These are phyloP conservation scores for Tolypocladium pustulatum DNA, from an alignment of 2,329 filamentous ascomycete species.

Conservation along the genomic window DNA sequence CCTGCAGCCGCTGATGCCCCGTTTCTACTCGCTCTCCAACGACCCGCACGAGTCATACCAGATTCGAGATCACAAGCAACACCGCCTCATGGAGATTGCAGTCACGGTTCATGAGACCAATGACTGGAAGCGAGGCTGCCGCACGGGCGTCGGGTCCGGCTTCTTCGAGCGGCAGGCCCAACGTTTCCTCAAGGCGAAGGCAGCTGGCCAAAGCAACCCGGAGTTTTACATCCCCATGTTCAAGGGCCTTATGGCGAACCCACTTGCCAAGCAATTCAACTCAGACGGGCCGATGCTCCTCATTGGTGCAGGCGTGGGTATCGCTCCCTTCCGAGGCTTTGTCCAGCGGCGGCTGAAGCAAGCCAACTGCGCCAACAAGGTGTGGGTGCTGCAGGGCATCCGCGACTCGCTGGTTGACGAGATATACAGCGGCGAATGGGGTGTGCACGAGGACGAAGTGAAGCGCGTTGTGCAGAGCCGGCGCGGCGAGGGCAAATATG, in stretches of 20 bases:
- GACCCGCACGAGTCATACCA: constrained; percentile 73
- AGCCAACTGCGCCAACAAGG: constrained; percentile 94
- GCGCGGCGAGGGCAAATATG: constrained; percentile 73
- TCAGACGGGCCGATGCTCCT: constrained; percentile 95
- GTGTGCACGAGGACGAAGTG: constrained; percentile 79
- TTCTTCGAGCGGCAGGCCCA: constrained; percentile 83
- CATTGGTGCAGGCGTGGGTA: constrained; percentile 91
- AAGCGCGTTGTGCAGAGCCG: constrained; percentile 73
- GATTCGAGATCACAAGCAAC: constrained; percentile 56
- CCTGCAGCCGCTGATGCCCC: constrained; percentile 84
- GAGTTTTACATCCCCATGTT: constrained; percentile 89
- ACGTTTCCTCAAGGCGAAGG: constrained; percentile 58
- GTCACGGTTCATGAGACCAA: constrained; percentile 84
- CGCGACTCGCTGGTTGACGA: constrained; percentile 93
- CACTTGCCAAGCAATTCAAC: constrained; percentile 81
- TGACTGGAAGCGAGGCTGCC: constrained; percentile 62
- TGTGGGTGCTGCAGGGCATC: constrained; percentile 90
- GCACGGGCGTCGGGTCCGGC: constrained; percentile 83
- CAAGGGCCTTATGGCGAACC: constrained; percentile 95
- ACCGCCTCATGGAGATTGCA: constrained; percentile 87
- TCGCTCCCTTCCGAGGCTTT: constrained; percentile 95
- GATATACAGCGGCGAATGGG: constrained; percentile 93
- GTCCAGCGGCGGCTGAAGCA: constrained; percentile 89
- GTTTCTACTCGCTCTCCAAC: constrained; percentile 96
- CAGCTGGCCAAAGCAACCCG: constrained; percentile 41